These are phyloP conservation scores for Aspergillus biplanus DNA, from an alignment of 495 filamentous ascomycete species.

Conservation along the genomic window DNA sequence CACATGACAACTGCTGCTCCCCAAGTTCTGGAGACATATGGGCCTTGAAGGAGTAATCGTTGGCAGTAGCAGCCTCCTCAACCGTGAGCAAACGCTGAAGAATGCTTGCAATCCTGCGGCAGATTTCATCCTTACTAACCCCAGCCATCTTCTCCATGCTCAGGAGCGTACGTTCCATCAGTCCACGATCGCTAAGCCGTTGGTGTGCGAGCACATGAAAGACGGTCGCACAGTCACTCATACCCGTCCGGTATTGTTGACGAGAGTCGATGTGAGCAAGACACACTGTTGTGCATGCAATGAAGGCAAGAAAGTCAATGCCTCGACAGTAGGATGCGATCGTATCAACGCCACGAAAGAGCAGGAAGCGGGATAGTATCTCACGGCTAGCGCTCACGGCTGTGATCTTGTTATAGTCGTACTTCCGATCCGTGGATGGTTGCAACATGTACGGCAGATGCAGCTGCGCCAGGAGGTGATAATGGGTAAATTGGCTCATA, in stretches of 20 bases:
- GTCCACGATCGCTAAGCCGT: background rate
- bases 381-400: conserved; percentile 49
- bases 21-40: background rate
- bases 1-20: background rate
- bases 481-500: conserved; percentile 44
- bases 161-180: background rate
- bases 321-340: conserved; percentile 46
- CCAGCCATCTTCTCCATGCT: background rate
- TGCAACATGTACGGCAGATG: conserved; percentile 34
- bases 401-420: conserved; percentile 40
- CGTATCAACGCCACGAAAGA: conserved; percentile 37
- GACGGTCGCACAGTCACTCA: background rate
- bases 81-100: background rate
- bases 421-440: conserved; percentile 5
- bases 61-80: background rate
- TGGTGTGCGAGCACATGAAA: background rate
- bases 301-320: conserved; percentile 53
- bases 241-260: background rate
- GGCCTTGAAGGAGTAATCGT: background rate
- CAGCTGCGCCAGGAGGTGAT: conserved; percentile 40
- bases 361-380: conserved; percentile 45
- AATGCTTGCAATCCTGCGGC: background rate
- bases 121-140: background rate
- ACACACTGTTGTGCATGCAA: conserved; percentile 41
- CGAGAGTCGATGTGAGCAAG: conserved; percentile 22